Evolutionary conservation across 1,284 basidiomycete genomes (phyloP), one percentile per base, ranked within the genome.

Genomic region (Sanguinoderma infundibulare): DNA sequence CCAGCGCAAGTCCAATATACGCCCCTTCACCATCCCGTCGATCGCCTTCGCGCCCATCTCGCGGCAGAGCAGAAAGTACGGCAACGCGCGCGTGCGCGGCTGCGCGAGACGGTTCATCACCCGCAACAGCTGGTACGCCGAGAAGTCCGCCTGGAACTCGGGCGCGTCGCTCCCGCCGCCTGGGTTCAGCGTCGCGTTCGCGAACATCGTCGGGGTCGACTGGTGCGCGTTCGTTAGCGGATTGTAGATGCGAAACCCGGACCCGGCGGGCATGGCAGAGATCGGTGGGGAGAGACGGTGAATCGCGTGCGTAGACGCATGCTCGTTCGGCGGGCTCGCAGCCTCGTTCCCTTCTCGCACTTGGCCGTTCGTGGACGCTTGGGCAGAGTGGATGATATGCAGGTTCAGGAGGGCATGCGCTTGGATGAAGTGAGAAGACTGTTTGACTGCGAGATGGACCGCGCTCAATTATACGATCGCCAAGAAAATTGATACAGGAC

Each of bases 1-100:
- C 92, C 91, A 92, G 46, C 91, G 77, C 66, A 94, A 70, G 72
- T 92, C 90, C 55, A 94, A 73, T 39, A 93, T 84, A 51, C 86
- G 81, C 2, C 87, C 89, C 62, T 86, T 85, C 28, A 94, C 83
- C 88, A 94, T 90, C 20, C 89, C 91, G 70, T 94, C 92, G 5
- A 94, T 89, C 5, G 90, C 89, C 9, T 84, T 79, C 47, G 90
- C 89, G 1, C 92, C 92, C 24, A 93, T 77, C 73, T 92, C 90
- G 35, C 90, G 81, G 69, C 91, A 93, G 8, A 93, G 80, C 61
- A 87, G 76, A 74, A 94, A 94, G 73, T 94, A 94, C 1, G 87
- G 82, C 50, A 94, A 75, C 63, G 86, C 83, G 20, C 77, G 80
- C 52, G 83, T 82, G 40, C 82, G 83, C 0, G 83, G 82, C 68